Percentiles rank a stretch among this genome's conserved stretches.
These are phyloP conservation scores for Volvox reticuliferus DNA, from an alignment of 139 green algal genomes.

Conservation along the genomic window DNA sequence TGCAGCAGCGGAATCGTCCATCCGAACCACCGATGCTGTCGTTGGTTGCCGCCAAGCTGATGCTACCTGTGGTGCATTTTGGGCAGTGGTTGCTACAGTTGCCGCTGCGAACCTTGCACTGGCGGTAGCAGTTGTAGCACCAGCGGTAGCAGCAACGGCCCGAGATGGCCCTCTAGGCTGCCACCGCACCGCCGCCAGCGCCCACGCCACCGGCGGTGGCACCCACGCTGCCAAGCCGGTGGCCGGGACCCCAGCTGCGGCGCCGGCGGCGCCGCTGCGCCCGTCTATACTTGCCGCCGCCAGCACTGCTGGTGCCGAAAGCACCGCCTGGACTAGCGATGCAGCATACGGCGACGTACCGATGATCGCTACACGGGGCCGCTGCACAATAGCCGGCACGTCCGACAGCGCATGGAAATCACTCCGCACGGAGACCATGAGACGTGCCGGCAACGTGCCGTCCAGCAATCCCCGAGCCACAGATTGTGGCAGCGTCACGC, in stretches of 20 bases:
- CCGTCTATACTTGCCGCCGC: not conserved
- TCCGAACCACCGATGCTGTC: not conserved
- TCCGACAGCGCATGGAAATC: slow-evolving; percentile 34
- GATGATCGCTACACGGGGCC: slow-evolving; percentile 7
- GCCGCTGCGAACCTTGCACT: not conserved
- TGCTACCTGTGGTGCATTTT: not conserved
- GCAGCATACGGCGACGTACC: slow-evolving; percentile 44
- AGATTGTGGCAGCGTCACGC: slow-evolving; percentile 32
- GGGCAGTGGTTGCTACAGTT: not conserved
- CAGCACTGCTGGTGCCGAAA: slow-evolving; percentile 22
- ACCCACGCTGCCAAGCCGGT: not conserved
- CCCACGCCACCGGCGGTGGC: slow-evolving; percentile 3
- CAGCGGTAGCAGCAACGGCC: not conserved
- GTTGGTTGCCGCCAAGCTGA: not conserved
- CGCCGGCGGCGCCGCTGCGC: not conserved
- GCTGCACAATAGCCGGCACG: slow-evolving; percentile 13
- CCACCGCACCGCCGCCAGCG: slow-evolving; percentile 7
- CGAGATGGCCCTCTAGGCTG: too few species aligned
- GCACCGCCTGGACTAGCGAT: slow-evolving; percentile 36
- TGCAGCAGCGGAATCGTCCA: not conserved
- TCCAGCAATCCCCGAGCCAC: slow-evolving; percentile 29
- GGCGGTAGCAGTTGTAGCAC: too few species aligned
- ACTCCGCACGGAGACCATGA: not conserved
- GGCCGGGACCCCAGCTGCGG: not conserved
- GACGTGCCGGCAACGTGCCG: not conserved